Base-by-base conservation (phyloP, 2,329 filamentous ascomycete genomes). In the Penicillium sp. region DNA sequence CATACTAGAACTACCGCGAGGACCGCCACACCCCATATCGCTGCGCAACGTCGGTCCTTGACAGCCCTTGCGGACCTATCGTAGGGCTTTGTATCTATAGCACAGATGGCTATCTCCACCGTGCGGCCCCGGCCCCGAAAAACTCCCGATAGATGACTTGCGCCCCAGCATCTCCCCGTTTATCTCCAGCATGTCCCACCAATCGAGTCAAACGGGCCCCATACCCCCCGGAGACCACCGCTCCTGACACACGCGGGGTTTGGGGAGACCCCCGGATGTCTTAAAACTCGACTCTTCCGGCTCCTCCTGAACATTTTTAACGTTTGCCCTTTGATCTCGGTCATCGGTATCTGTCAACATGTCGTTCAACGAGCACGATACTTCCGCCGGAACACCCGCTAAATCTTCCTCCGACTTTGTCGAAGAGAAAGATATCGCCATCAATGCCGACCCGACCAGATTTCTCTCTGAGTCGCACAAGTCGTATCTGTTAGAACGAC, bases 401-500 rank as follows among this genome's bases (percentile, higher is more conserved):
- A 63, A 66, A 31, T 53, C 53, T 11, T 39, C 54, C 9, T 49
- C 54, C 0, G 55, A 65, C 39, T 66, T 62, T 53, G 41, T 60
- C 3, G 64, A 66, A 11, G 64, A 66, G 41, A 66, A 66, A 35
- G 54, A 50, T 51, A n/a, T 60, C 16, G 55, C 50, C 4, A 22
- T 55, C 6, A 47, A 37, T 18, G 35, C 24, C 4, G 54, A 65
- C 16, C 60, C 60, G 4, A 35, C 53, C 11, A 50, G 51, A n/a
- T 57, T 50, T 18, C 56, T 72, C 14, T 69, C 68, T 2, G 61
- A 68, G n/a, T 47, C 65, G 7, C 69, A 71, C 55, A 65, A 65
- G 41, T 73, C 82, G 24, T 85, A 83, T 64, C 74, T 85, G n/a
- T 68, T 85, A 10, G 63, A 77, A 49, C 77, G 78, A 43, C 82